Conservation (phyloP, 345 rosid genomes). For the Garcia nutans region DNA sequence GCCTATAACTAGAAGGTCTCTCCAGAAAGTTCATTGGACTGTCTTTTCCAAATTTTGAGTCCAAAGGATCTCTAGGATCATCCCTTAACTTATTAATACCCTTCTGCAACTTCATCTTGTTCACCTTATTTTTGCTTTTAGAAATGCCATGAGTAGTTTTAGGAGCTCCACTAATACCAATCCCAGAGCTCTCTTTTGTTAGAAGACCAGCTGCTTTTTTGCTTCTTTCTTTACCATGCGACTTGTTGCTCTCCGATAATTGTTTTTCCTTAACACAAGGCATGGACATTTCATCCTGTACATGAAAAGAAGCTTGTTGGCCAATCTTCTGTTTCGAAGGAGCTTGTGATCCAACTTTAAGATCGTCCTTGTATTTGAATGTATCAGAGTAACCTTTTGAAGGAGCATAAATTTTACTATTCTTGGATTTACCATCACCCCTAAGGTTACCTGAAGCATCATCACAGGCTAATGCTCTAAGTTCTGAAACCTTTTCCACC, state of each 20-base stretch:
- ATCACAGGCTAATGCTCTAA: background rate
- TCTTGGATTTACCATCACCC: constrained; percentile 19
- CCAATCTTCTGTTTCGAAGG: constrained; percentile 23
- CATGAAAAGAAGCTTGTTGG: constrained; percentile 22
- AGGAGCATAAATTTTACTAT: constrained; percentile 18
- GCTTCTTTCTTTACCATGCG: constrained; percentile 29
- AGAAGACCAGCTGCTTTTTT: constrained; percentile 8
- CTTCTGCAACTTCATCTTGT: constrained; percentile 38
- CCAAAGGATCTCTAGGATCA: constrained; percentile 20
- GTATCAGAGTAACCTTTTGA: constrained; percentile 18
- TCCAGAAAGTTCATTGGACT: constrained; percentile 1
- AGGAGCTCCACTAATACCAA: constrained; percentile 27
- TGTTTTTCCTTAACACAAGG: constrained; percentile 32
- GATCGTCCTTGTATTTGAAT: constrained; percentile 22
- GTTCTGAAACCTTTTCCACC: constrained; percentile 27
- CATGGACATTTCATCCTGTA: constrained; percentile 18
- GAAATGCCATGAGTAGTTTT: constrained; percentile 34
- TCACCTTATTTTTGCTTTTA: constrained; percentile 26
- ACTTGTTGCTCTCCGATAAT: constrained; percentile 34
- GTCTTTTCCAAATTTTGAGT: constrained; percentile 21
- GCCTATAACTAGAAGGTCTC: constrained; percentile 28
- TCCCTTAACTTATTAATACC: constrained; percentile 26
- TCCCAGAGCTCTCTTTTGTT: constrained; percentile 21
- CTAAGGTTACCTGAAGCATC: constrained; percentile 14
- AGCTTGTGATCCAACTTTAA: background rate